Evolutionary conservation across 352 stramenopile species (phyloP), one percentile per base, ranked within the genome.

Genomic region (Pythium insidiosum): DNA sequence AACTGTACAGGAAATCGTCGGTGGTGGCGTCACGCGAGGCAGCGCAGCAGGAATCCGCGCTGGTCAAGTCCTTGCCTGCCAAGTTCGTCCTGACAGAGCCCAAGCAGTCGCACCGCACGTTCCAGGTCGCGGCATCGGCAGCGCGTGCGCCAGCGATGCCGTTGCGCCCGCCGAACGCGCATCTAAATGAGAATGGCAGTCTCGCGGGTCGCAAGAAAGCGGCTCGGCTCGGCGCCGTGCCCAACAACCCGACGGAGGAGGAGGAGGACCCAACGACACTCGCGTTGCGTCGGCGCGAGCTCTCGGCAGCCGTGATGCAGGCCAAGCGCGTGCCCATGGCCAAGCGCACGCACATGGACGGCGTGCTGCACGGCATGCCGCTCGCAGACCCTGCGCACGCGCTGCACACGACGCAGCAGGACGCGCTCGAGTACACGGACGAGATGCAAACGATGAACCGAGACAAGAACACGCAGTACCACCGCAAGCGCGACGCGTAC

Each of bases 401-500:
- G 2, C n/a, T n/a, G n/a, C 50, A 48, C 28, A 73, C 71, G 25
- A 86, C 64, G 2, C 61, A 81, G 23, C 56, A 74, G 22, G 59
- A 73, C 22, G 42, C 68, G 5, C 84, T 85, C 43, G 65, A 58
- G 22, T 86, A 88, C 53, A 66, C 81, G 44, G 43, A 46, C 35
- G 75, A 91, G 38, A 91, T 93, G 81, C 45, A 75, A n/a, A 59
- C 47, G 10, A 87, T 89, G 74, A 88, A 89, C 53, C 52, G 50
- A 30, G 57, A 74, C 38, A 93, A 89, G 56, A 61, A 91, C 52
- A 78, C 63, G 31, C 68, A 60, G 20, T 73, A 80, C 47, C 74
- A 84, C 49, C 78, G 81, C 39, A 93, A 93, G 55, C 78, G 79
- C 33, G 81, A 93, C 46, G 62, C 75, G 29, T 89, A 93, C 66